A percentile compares a stretch with the other conserved stretches of the same genome.
phyloP scores from a whole-genome alignment of 345 rosid species.

The Populus pruinosa region DNA sequence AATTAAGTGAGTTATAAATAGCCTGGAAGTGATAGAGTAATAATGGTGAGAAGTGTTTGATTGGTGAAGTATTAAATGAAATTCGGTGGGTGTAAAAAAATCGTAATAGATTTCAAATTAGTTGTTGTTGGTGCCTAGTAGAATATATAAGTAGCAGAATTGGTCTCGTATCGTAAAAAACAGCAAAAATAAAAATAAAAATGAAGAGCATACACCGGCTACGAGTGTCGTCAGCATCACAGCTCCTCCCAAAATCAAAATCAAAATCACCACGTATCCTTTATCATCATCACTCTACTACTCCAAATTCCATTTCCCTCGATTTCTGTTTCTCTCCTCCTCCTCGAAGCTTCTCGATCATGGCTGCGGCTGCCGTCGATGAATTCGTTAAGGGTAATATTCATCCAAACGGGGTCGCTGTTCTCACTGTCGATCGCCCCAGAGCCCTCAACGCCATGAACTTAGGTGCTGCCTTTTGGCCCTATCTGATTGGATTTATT shows the following conservation, averaged over 20 bases:
- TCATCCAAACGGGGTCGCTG: slow-evolving; percentile 81
- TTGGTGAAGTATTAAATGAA: no score
- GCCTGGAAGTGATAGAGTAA: no score
- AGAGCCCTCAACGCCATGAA: slow-evolving; percentile 98
- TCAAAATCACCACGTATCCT: slow-evolving; percentile 11
- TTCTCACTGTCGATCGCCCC: slow-evolving; percentile 89
- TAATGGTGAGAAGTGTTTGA: no score
- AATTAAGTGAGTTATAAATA: no score
- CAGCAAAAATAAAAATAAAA: not conserved
- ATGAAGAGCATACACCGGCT: slow-evolving; percentile 17
- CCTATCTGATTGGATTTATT: no score
- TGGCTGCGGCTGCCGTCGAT: slow-evolving; percentile 43
- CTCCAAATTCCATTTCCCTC: not conserved
- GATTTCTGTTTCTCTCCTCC: slow-evolving; percentile 9
- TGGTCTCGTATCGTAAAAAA: not conserved
- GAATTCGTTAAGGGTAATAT: slow-evolving; percentile 71
- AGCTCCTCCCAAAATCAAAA: slow-evolving; percentile 15
- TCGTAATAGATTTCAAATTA: no score
- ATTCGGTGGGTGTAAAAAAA: no score
- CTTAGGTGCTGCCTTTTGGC: slow-evolving; percentile 41
- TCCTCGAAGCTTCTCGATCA: slow-evolving; percentile 32
- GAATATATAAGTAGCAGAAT: no score
- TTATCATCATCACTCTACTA: slow-evolving; percentile 2
- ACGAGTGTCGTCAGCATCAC: slow-evolving; percentile 9
- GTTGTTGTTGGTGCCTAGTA: no score